phyloP scores from a whole-genome alignment of 331 rosid genomes.

The Rosa hybrid region DNA sequence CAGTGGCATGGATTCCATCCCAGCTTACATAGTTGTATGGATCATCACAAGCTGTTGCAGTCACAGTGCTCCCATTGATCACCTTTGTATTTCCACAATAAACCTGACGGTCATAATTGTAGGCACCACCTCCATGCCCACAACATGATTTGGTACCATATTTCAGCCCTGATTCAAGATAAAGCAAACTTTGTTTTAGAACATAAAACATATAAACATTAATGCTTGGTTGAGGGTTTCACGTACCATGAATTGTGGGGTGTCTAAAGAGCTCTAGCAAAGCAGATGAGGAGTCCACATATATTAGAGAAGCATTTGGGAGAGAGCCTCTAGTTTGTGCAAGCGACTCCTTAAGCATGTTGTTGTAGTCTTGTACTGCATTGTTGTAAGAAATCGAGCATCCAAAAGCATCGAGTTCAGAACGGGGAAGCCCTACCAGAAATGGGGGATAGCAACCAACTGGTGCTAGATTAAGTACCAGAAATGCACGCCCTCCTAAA shows the following conservation, averaged over 20 bases:
- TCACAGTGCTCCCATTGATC: constrained; percentile 47
- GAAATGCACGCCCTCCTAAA: constrained; percentile 47
- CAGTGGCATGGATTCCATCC: constrained; percentile 91
- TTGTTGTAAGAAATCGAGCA: constrained; percentile 64
- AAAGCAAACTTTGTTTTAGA: not conserved
- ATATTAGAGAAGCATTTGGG: constrained; percentile 46
- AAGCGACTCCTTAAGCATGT: constrained; percentile 43
- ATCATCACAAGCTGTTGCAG: constrained; percentile 67
- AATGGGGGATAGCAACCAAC: constrained; percentile 55
- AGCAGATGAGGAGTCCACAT: constrained; percentile 57
- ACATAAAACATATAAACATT: not conserved
- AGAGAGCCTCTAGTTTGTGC: constrained; percentile 31
- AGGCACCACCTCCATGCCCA: constrained; percentile 78
- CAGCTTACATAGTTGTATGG: constrained; percentile 84
- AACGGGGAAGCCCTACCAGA: constrained; percentile 55
- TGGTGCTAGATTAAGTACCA: constrained; percentile 49
- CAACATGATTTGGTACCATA: constrained; percentile 86
- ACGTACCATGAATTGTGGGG: constrained; percentile 62
- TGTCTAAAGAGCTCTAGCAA: constrained; percentile 62
- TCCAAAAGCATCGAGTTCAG: constrained; percentile 67
- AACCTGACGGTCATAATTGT: constrained; percentile 60
- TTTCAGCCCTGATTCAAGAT: constrained; percentile 46
- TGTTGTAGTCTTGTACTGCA: constrained; percentile 60
- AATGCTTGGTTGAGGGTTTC: not conserved
- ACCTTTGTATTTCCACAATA: constrained; percentile 65